Percentiles rank a stretch among this genome's conserved stretches.
Evolutionary conservation across 1,284 basidiomycete species (phyloP).

Genomic region (Puccinia horiana): DNA sequence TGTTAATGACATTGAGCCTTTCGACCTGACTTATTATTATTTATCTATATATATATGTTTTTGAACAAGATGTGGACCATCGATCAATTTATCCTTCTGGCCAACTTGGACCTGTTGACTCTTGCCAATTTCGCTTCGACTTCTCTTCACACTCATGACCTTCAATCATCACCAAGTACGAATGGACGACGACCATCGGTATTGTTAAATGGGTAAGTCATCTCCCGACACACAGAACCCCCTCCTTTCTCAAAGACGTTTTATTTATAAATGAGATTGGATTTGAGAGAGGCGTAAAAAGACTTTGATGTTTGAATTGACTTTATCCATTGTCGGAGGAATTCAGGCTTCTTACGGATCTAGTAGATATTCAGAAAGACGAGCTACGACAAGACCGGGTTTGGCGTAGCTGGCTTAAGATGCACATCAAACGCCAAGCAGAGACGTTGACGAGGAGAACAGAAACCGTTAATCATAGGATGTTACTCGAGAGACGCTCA

Average conservation of each 20-base stretch:
- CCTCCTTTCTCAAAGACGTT: too few species aligned
- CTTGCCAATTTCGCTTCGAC: neutral
- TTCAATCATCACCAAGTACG: neutral
- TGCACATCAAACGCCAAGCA: neutral
- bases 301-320: too few species aligned
- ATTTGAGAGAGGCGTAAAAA: too few species aligned
- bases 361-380: too few species aligned
- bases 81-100: neutral
- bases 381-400: neutral
- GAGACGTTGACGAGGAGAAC: neutral
- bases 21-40: neutral
- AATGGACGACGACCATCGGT: neutral
- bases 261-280: too few species aligned
- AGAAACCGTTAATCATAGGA: neutral
- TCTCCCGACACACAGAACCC: neutral
- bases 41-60: neutral
- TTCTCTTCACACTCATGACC: neutral
- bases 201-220: neutral
- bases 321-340: too few species aligned
- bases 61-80: neutral
- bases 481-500: neutral
- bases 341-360: too few species aligned
- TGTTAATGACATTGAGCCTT: neutral
- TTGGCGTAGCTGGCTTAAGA: neutral
- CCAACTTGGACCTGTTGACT: neutral